phyloP scores from a whole-genome alignment of 202 grass and related monocot species.

The Brachypodium distachyon region DNA sequence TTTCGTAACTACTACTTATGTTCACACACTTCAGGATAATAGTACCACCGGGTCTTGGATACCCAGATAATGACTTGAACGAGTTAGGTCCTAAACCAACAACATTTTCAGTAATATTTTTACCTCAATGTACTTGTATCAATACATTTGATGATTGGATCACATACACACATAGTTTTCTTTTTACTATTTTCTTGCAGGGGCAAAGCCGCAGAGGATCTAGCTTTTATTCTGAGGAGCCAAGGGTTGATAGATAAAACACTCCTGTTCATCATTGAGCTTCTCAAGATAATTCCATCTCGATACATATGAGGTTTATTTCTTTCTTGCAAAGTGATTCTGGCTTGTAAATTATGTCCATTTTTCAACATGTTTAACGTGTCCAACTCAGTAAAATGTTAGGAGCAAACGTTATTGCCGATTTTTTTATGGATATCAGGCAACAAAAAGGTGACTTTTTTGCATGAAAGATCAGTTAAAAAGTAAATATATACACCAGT shows the following conservation, averaged over 20 bases:
- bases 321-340: not conserved
- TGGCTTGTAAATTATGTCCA: not conserved
- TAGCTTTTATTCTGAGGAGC: constrained; percentile 87
- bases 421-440: not conserved
- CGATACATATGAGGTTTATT: constrained; percentile 25
- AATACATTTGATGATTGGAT: not conserved
- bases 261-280: constrained; percentile 90
- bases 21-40: constrained; percentile 56
- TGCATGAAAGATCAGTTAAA: too few species aligned
- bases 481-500: too few species aligned
- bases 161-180: not conserved
- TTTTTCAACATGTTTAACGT: not conserved
- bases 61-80: constrained; percentile 72
- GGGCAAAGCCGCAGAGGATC: constrained; percentile 94
- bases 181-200: constrained; percentile 45
- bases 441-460: too few species aligned
- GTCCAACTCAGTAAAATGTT: not conserved
- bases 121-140: not conserved
- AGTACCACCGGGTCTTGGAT: constrained; percentile 81
- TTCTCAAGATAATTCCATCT: constrained; percentile 68
- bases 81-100: constrained; percentile 78
- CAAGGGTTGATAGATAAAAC: constrained; percentile 98
- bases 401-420: not conserved
- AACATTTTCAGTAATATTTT: constrained; percentile 65
- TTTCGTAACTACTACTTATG: not conserved